Evolutionary conservation across 139 green algal genomes (phyloP), one percentile per base, ranked within the genome.

Genomic region (Astrephomene gubernaculifera): DNA sequence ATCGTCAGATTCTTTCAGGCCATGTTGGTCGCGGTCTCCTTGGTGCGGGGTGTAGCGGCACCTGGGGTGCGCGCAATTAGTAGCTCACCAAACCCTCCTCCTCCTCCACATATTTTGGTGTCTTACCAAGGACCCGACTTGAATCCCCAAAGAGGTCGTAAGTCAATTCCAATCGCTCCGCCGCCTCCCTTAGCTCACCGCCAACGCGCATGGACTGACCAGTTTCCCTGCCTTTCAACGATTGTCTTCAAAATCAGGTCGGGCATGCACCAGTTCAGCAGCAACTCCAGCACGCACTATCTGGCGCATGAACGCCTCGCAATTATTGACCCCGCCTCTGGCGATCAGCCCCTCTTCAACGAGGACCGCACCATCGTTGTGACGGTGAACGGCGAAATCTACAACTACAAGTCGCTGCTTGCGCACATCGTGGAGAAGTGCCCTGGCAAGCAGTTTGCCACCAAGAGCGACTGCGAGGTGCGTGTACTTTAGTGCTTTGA

Each of bases 331-430:
- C 92, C 92, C 36, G 72, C 87, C 45, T 92, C 89, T 57, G 86
- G 74, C 33, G 86, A 89, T 35, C 53, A 81, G 81, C 81, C 81
- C 8, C 68, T 86, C 29, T 86, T 70, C 69, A 81, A 80, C 53
- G 81, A 86, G 81, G 90, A 95, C 45, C 85, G 79, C 24, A 79
- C 79, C 57, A 92, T 95, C 69, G 65, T 87, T 29, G 93, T 92
- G 35, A 90, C 93, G 41, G 95, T 97, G 43, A 98, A 98, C 85
- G 95, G 95, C 39, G 94, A 98, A 81, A 97, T 98, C 65, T 98
- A 98, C 92, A 98, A 98, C 92, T 91, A 97, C 86, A 87, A 92
- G 79, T 83, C 54, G 38, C 86, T 94, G 53, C 71, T 41, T 6
- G 35, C 87, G 64, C 65, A 94, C 49, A 93, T 97, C 43, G 31